Conservation (phyloP, 1,139 yeast genomes). For the Hemisphaericaspora lyxosophila region DNA sequence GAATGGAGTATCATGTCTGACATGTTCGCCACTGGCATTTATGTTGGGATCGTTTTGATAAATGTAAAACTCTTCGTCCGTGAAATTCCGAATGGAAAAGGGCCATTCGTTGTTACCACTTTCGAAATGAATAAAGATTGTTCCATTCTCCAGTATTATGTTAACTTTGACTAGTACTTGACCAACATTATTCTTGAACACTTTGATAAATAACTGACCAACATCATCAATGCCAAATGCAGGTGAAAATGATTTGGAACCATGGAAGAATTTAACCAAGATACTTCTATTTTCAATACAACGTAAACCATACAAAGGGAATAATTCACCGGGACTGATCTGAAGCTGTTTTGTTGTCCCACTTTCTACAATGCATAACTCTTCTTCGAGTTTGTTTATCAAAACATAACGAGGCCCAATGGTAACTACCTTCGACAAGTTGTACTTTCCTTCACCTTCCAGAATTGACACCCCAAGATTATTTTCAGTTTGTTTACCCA, state of each 20-base stretch:
- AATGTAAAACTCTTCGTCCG: conserved; percentile 77
- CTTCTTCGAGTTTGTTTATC: conserved; percentile 57
- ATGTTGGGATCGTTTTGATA: conserved; percentile 84
- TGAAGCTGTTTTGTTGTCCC: conserved; percentile 53
- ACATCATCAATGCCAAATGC: conserved; percentile 83
- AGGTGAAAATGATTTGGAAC: conserved; percentile 71
- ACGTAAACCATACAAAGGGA: conserved; percentile 69
- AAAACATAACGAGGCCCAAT: conserved; percentile 82
- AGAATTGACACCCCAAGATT: conserved; percentile 72
- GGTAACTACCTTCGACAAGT: conserved; percentile 72
- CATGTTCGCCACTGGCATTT: conserved; percentile 67
- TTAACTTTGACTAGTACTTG: conserved; percentile 73
- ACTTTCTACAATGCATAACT: conserved; percentile 65
- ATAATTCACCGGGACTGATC: conserved; percentile 48
- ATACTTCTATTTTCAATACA: conserved; percentile 52
- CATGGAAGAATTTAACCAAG: conserved; percentile 57
- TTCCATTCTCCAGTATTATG: conserved; percentile 73
- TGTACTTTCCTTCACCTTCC: conserved; percentile 89
- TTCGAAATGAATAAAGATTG: conserved; percentile 72
- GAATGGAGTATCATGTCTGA: conserved; percentile 49
- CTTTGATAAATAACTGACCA: conserved; percentile 76
- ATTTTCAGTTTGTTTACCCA: conserved; percentile 62
- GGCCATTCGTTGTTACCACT: conserved; percentile 89
- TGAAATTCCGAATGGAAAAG: conserved; percentile 83
- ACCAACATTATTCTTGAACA: conserved; percentile 60